phyloP scores from a whole-genome alignment of 495 filamentous ascomycete genomes.

The Xylaria telfairii region DNA sequence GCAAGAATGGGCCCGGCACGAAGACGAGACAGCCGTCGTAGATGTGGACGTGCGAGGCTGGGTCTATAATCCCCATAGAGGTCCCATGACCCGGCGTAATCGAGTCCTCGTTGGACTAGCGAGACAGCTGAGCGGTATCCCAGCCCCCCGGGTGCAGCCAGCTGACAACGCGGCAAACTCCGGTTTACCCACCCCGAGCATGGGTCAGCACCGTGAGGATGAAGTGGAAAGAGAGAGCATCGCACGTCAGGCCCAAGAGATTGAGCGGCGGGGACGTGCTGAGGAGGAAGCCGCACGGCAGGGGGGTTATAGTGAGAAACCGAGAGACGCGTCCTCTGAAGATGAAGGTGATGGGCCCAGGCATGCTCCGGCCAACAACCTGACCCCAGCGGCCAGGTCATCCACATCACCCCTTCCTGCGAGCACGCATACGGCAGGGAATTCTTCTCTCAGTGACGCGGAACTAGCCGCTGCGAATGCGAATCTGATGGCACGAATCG shows the following conservation, averaged over 20 bases:
- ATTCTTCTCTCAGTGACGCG: slow-evolving; percentile 62
- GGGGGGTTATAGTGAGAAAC: slow-evolving; percentile 59
- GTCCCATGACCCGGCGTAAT: slow-evolving; percentile 88
- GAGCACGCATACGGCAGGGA: slow-evolving; percentile 45
- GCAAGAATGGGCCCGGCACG: slow-evolving; percentile 70
- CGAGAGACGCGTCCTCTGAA: slow-evolving; percentile 42
- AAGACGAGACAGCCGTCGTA: slow-evolving; percentile 81
- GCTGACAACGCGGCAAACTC: slow-evolving; percentile 27
- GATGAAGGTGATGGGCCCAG: slow-evolving; percentile 33
- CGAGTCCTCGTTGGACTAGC: slow-evolving; percentile 84
- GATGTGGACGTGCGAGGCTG: slow-evolving; percentile 95
- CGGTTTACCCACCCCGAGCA: slow-evolving; percentile 25
- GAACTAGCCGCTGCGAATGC: slow-evolving; percentile 82
- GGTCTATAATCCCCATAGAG: slow-evolving; percentile 85
- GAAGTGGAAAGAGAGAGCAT: slow-evolving; percentile 65
- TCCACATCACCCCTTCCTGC: slow-evolving; percentile 42
- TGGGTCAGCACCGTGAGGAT: slow-evolving; percentile 49
- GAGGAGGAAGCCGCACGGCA: slow-evolving; percentile 73
- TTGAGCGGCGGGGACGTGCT: slow-evolving; percentile 70
- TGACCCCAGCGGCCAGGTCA: slow-evolving; percentile 36
- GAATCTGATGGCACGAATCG: slow-evolving; percentile 83
- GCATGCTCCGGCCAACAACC: slow-evolving; percentile 26
- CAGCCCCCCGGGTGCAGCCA: slow-evolving; percentile 57
- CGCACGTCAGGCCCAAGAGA: slow-evolving; percentile 72
- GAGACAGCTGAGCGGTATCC: slow-evolving; percentile 82